Evolutionary conservation across 306 rosid species (phyloP), one percentile per base, ranked within the genome.

Genomic region (Sicyos edulis): DNA sequence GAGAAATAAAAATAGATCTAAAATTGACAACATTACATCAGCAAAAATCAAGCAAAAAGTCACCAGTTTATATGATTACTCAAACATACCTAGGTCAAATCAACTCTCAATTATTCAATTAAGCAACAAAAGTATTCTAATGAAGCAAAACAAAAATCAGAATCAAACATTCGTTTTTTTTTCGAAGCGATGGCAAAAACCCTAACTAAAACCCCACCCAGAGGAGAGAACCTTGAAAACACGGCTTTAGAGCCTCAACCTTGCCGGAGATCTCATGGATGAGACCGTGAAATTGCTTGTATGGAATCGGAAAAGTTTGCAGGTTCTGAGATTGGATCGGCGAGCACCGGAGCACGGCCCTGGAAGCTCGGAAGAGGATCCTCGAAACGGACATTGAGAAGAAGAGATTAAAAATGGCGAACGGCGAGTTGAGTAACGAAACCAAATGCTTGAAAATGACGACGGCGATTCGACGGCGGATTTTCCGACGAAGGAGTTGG

Each of bases 241-340:
- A 34, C 68, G 44, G 68, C 68, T 62, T 62, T 32, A 62, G 50
- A 62, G 37, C 68, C 19, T 34, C 68, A 32, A 62, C 68, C 47
- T 62, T 34, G 68, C 68, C 68, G 19, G 68, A 62, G 44, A 40
- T 62, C 21, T 62, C 68, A 62, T 62, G 49, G 40, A 15, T 12
- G 47, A 62, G 68, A 62, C 19, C 24, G 22, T 9, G 49, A 34
- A 62, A 32, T 7, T 62, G 13, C 14, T 10, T 34, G 47, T 8
- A 34, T 13, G 37, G 49, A 62, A n/a, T 62, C 45, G 67, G 47
- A 26, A 32, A 61, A 32, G 11, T 15, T 15, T 34, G 32, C 14
- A 20, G 61, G 22, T 20, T 56, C 14, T 1, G 26, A 9, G 32
- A 56, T 21, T 56, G 45, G 12, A 61, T 7, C 68, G 42, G 42